Evolutionary conservation across 2,329 filamentous ascomycete genomes (phyloP), one percentile per base, ranked within the genome.

Genomic region (Bertia moriformis): DNA sequence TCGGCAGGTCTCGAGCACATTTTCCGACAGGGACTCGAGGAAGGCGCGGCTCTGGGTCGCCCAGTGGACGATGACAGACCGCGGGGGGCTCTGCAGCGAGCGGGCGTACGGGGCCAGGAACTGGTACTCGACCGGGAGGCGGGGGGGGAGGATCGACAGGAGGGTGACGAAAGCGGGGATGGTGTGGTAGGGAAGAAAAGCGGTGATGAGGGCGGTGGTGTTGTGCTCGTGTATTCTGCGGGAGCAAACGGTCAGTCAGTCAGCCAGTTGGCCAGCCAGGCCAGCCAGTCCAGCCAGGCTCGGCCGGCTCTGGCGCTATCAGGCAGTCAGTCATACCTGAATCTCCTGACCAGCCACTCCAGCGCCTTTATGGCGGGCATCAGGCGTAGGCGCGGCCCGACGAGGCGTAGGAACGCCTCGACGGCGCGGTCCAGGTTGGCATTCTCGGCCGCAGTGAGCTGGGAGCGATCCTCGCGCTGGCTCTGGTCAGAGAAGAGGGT

Each of bases 401-500:
- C 77, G 13, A 96, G 67, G 20, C 78, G 82, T 47, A 98, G 64
- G 54, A 96, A 98, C 12, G 75, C 72, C 49, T 93, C 82, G 41
- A 96, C 62, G 41, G 79, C 80, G 38, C 65, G 67, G 57, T 95
- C 76, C 41, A 98, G 66, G 52, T 87, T 81, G 47, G 74, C 70
- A 61, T 95, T 96, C 56, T 96, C 84, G 43, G 70, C 66, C 20
- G 71, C 69, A 14, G 79, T 88, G 71, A 96, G 81, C 60, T 89
- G 81, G 17, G 76, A 81, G 39, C 91, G 75, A 56, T 98, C 91
- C 53, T 94, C 80, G 44, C 74, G 70, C 56, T 87, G 88, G 61
- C 88, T 95, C 63, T 94, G 84, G 50, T 91, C 83, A 64, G 83
- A 91, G 69, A 96, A 98, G 41, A 98, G 68, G 40, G 77, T 88